phyloP scores from a whole-genome alignment of 306 rosid species.

The Malus domestica region DNA sequence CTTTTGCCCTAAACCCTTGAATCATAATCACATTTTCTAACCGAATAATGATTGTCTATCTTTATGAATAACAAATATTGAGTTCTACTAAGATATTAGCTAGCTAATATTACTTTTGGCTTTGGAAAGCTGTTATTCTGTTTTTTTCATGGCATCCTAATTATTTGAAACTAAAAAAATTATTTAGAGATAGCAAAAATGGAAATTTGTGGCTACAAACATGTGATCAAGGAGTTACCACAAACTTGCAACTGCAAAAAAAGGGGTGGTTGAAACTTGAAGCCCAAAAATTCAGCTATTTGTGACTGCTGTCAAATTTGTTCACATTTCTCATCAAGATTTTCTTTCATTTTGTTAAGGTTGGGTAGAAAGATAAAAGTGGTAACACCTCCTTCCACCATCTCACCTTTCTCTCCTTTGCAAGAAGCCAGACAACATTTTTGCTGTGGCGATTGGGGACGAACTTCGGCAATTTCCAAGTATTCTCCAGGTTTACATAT shows the following conservation, averaged over 20 bases:
- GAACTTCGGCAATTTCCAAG: background rate
- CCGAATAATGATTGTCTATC: background rate
- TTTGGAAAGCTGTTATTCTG: background rate
- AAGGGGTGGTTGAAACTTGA: background rate
- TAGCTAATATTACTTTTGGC: background rate
- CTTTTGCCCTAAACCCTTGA: no score
- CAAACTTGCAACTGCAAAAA: conserved; percentile 15
- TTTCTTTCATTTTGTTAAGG: background rate
- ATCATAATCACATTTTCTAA: no score
- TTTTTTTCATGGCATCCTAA: background rate
- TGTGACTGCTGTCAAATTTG: background rate
- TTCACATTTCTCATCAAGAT: background rate
- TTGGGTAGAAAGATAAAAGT: background rate
- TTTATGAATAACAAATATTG: background rate
- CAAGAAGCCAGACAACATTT: background rate
- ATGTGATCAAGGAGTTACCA: conserved; percentile 4
- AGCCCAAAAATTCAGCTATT: conserved; percentile 5
- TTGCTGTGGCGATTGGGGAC: background rate
- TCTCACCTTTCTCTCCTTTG: conserved; percentile 17
- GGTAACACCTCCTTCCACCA: background rate
- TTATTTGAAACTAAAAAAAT: background rate
- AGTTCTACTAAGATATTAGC: background rate
- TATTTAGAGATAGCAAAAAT: background rate
- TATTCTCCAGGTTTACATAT: background rate
- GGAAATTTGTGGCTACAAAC: conserved; percentile 18